Conservation (phyloP, 352 stramenopile genomes). For the Globisporangium paroecandrum region DNA sequence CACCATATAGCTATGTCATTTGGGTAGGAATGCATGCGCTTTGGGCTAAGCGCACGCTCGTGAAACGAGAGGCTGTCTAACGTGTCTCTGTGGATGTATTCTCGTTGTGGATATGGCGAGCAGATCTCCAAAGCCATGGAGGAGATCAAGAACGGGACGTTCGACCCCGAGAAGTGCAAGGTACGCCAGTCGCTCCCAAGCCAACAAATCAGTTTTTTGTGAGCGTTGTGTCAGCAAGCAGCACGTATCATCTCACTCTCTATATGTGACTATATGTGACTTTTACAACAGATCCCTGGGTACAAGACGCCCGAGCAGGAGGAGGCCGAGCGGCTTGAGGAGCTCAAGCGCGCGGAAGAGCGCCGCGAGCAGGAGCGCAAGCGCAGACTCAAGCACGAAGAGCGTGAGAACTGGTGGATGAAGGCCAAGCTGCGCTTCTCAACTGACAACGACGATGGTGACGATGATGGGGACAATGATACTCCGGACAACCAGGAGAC, state of each 20-base stretch:
- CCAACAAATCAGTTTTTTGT: neutral
- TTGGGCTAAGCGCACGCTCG: neutral
- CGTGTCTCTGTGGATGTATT: neutral
- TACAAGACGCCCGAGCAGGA: constrained; percentile 79
- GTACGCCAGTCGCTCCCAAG: constrained; percentile 14
- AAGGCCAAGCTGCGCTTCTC: constrained; percentile 57
- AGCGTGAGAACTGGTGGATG: constrained; percentile 67
- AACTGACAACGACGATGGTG: constrained; percentile 18
- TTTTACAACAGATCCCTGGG: constrained; percentile 48
- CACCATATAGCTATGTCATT: neutral
- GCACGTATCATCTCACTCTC: neutral
- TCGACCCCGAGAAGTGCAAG: constrained; percentile 69
- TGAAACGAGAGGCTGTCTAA: neutral
- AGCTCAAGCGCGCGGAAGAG: constrained; percentile 34
- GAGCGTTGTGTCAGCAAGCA: neutral
- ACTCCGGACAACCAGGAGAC: constrained; percentile 19
- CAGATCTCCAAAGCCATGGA: constrained; percentile 74
- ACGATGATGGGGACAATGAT: neutral
- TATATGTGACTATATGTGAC: neutral
- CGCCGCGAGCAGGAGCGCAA: constrained; percentile 43
- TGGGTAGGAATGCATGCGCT: neutral
- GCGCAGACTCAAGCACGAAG: constrained; percentile 45
- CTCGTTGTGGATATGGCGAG: neutral
- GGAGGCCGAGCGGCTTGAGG: constrained; percentile 41
- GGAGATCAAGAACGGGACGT: constrained; percentile 78